phyloP scores from a whole-genome alignment of 495 filamentous ascomycete species.

The Neurospora sp. region DNA sequence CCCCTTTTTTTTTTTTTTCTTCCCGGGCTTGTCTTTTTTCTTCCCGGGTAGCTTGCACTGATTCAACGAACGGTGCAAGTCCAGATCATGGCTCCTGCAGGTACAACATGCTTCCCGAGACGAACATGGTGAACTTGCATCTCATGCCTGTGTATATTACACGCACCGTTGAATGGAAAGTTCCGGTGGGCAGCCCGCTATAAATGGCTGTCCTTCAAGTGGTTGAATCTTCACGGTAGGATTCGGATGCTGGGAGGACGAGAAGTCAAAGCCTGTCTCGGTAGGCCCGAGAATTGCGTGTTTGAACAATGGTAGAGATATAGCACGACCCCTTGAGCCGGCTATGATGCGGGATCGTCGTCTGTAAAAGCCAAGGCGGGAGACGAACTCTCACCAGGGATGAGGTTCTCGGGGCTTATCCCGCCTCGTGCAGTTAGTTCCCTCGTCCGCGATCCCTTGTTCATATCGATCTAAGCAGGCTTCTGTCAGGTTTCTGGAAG shows the following conservation, averaged over 20 bases:
- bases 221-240: background rate
- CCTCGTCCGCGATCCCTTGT: background rate
- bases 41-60: background rate
- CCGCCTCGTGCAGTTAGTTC: background rate
- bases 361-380: background rate
- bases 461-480: background rate
- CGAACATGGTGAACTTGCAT: background rate
- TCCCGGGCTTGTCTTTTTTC: background rate
- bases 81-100: background rate
- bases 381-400: background rate
- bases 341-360: background rate
- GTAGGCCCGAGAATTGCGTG: background rate
- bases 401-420: background rate
- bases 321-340: background rate
- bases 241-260: background rate
- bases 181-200: background rate
- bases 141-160: background rate
- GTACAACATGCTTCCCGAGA: background rate
- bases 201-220: background rate
- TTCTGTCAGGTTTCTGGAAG: slow-evolving; percentile 15
- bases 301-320: background rate
- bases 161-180: background rate
- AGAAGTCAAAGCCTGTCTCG: background rate
- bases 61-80: background rate
- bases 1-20: too few relatives aligned